Conservation (phyloP, 805 yeast genomes). For the Priceomyces medius region DNA sequence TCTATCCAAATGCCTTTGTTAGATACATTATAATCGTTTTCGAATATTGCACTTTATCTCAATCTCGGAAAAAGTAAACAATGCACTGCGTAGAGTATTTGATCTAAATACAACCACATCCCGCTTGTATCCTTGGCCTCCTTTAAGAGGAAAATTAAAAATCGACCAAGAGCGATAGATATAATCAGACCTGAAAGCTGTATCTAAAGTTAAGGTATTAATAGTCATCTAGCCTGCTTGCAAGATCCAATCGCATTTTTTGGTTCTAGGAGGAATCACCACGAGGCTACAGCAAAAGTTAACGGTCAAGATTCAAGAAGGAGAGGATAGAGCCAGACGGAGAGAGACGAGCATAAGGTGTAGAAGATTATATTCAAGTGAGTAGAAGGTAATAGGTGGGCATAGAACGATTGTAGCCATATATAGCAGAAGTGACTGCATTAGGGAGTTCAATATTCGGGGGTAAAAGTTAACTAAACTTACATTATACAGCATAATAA, state of each 20-base stretch:
- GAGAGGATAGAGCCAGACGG: background rate
- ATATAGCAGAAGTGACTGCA: background rate
- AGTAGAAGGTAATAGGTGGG: background rate
- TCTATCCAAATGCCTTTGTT: background rate
- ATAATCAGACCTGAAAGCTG: too few relatives aligned
- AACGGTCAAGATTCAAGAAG: background rate
- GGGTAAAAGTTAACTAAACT: background rate
- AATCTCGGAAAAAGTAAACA: slow-evolving; percentile 3
- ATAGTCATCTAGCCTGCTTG: too few relatives aligned
- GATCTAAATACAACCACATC: slow-evolving; percentile 3
- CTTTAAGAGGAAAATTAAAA: too few relatives aligned
- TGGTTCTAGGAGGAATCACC: too few relatives aligned
- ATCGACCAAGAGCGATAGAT: too few relatives aligned
- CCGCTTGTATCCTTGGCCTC: slow-evolving; percentile 1
- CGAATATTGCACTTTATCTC: background rate
- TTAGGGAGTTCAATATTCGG: background rate
- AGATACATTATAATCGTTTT: background rate
- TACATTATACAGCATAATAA: background rate
- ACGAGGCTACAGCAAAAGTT: too few relatives aligned
- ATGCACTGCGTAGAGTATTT: background rate
- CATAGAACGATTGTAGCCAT: background rate
- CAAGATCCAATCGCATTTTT: too few relatives aligned
- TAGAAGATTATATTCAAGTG: background rate
- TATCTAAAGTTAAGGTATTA: too few relatives aligned
- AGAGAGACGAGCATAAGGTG: background rate